Percentiles rank a stretch among this genome's conserved stretches.
Evolutionary conservation across 176 grass and related monocot species (phyloP).

Genomic region (Musa acuminata): DNA sequence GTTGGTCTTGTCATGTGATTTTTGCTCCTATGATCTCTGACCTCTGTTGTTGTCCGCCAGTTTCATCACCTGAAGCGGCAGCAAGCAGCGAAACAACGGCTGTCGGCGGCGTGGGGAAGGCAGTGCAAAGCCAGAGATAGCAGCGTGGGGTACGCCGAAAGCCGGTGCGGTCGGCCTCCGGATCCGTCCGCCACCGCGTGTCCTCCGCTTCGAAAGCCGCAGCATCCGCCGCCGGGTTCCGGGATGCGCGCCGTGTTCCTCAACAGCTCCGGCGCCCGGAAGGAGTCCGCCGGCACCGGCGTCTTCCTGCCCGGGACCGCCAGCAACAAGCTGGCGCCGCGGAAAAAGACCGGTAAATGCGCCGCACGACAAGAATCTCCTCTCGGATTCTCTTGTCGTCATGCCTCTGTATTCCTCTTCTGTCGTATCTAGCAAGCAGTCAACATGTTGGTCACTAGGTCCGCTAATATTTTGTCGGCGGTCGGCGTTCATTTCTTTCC

Average conservation of each 20-base stretch:
- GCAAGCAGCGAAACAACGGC: conserved; percentile 48
- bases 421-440: too few species aligned
- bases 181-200: conserved; percentile 40
- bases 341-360: conserved; percentile 48
- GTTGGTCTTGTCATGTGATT: neutral
- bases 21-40: neutral
- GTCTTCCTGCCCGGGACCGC: conserved; percentile 60
- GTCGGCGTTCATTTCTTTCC: too few species aligned
- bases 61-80: conserved; percentile 75
- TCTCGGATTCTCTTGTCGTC: neutral
- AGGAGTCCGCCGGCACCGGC: conserved; percentile 79
- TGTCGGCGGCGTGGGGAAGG: conserved; percentile 4
- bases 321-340: conserved; percentile 28
- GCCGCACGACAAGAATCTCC: neutral
- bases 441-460: too few species aligned
- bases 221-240: neutral
- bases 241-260: conserved; percentile 77
- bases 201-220: conserved; percentile 7
- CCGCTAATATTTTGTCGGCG: too few species aligned
- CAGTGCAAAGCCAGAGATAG: conserved; percentile 7
- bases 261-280: conserved; percentile 28
- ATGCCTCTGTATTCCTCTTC: too few species aligned
- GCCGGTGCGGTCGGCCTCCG: neutral
- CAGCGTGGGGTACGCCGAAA: too few species aligned
- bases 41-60: conserved; percentile 4